phyloP scores from a whole-genome alignment of 441 rosid species.

The Macaranga tanarius region DNA sequence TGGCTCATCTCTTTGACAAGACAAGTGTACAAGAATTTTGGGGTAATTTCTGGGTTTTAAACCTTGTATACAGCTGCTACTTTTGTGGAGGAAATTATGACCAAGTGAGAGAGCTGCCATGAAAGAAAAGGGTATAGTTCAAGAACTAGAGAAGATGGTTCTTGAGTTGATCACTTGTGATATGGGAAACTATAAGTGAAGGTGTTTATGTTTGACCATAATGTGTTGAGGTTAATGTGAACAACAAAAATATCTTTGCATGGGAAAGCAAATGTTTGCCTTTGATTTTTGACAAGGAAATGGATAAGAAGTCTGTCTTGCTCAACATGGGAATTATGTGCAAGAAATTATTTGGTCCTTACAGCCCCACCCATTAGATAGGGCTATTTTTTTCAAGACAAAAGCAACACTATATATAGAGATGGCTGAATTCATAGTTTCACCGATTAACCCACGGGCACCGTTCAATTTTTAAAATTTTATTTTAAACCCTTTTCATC shows the following conservation, averaged over 20 bases:
- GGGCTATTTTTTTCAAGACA: too few relatives aligned
- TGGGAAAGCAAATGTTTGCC: conserved; percentile 18
- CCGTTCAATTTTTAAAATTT: too few relatives aligned
- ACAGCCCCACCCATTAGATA: too few relatives aligned
- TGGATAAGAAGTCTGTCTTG: conserved; percentile 28
- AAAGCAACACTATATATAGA: too few relatives aligned
- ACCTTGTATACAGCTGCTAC: conserved; percentile 23
- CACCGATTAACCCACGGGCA: too few relatives aligned
- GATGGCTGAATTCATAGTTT: too few relatives aligned
- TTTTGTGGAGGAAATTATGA: conserved; percentile 28
- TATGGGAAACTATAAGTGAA: neutral
- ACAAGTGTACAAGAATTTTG: conserved; percentile 25
- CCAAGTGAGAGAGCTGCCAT: conserved; percentile 55
- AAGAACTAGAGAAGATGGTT: neutral
- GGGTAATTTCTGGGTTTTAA: conserved; percentile 27
- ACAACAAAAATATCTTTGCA: conserved; percentile 30
- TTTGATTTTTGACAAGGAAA: conserved; percentile 12
- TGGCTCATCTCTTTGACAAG: conserved; percentile 40
- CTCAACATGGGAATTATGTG: neutral
- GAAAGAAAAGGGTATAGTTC: neutral
- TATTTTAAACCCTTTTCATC: too few relatives aligned
- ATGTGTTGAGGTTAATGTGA: neutral
- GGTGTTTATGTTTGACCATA: conserved; percentile 8
- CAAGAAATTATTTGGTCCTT: too few relatives aligned
- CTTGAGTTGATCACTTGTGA: neutral